These are phyloP conservation scores for Leersia perrieri DNA, from an alignment of 176 grass and related monocot species.

Conservation along the genomic window DNA sequence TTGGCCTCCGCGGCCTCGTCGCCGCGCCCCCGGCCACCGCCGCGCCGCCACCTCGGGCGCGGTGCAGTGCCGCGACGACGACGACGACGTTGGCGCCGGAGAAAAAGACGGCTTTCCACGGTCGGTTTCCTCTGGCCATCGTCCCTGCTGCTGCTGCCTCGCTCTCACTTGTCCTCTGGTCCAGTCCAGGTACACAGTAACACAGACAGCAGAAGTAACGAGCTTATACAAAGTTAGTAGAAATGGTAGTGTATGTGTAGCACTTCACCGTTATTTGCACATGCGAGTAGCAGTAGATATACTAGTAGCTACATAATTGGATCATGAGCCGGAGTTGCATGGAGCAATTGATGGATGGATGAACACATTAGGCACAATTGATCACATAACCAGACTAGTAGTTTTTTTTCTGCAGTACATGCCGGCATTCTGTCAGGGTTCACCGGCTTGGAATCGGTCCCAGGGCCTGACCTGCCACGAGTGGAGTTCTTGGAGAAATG, in stretches of 20 bases:
- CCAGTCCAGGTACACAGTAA: slow-evolving; percentile 52
- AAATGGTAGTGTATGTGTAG: background rate
- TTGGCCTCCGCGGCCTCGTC: slow-evolving; percentile 20
- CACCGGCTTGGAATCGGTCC: slow-evolving; percentile 71
- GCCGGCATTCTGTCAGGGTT: slow-evolving; percentile 92
- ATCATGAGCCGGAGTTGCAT: background rate
- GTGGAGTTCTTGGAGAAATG: slow-evolving; percentile 85
- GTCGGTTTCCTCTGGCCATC: slow-evolving; percentile 31
- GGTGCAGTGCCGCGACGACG: slow-evolving; percentile 12
- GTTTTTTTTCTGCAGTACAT: slow-evolving; percentile 51
- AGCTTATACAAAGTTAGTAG: too few relatives aligned
- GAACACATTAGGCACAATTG: background rate
- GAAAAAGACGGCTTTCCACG: background rate
- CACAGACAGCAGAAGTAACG: background rate
- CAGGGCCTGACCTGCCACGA: slow-evolving; percentile 66
- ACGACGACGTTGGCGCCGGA: too few relatives aligned
- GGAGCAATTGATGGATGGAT: background rate
- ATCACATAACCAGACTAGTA: background rate
- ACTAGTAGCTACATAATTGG: background rate
- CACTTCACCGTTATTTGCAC: background rate
- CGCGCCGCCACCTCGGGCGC: background rate
- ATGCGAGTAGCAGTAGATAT: background rate
- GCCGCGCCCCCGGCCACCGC: slow-evolving; percentile 21
- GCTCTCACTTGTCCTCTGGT: slow-evolving; percentile 63
- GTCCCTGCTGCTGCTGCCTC: slow-evolving; percentile 42